Evolutionary conservation across 805 yeast genomes (phyloP).

Genomic region (Diddensiella santjacobensis): DNA sequence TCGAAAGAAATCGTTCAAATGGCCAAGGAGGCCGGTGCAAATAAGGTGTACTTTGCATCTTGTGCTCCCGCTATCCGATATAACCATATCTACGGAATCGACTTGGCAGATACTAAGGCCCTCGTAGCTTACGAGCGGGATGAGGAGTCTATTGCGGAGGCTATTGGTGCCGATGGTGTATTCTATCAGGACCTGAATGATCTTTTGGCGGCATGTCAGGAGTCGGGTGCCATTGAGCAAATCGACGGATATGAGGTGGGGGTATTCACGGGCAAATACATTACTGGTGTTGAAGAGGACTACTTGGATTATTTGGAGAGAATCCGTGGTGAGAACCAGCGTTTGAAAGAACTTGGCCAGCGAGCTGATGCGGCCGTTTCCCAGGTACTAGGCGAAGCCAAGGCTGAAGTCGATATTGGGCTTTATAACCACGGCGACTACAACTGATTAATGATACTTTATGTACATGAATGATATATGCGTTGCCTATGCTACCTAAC

Average conservation of each 20-base stretch:
- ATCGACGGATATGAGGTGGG: conserved; percentile 84
- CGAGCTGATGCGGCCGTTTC: conserved; percentile 38
- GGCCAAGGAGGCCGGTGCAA: conserved; percentile 99
- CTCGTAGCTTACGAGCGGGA: conserved; percentile 80
- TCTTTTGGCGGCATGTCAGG: conserved; percentile 70
- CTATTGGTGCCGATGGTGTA: conserved; percentile 86
- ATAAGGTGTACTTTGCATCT: conserved; percentile 89
- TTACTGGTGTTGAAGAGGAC: conserved; percentile 88
- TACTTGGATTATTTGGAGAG: conserved; percentile 79
- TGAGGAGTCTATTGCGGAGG: conserved; percentile 69
- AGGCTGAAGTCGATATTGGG: conserved; percentile 73
- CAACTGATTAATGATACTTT: conserved; percentile 5
- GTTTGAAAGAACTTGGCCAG: conserved; percentile 45
- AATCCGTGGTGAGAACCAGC: conserved; percentile 74
- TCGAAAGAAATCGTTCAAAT: conserved; percentile 92
- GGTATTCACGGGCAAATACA: conserved; percentile 90
- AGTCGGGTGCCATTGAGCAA: conserved; percentile 32
- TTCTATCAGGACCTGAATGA: conserved; percentile 85
- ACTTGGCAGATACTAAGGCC: conserved; percentile 91
- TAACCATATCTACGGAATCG: conserved; percentile 97
- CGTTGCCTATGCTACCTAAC: too few relatives aligned
- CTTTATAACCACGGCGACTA: conserved; percentile 57
- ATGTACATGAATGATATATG: neutral
- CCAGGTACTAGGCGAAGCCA: conserved; percentile 55
- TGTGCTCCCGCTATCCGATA: conserved; percentile 97